Evolutionary conservation across 331 rosid species (phyloP), one percentile per base, ranked within the genome.

Genomic region (Malus hybrid): DNA sequence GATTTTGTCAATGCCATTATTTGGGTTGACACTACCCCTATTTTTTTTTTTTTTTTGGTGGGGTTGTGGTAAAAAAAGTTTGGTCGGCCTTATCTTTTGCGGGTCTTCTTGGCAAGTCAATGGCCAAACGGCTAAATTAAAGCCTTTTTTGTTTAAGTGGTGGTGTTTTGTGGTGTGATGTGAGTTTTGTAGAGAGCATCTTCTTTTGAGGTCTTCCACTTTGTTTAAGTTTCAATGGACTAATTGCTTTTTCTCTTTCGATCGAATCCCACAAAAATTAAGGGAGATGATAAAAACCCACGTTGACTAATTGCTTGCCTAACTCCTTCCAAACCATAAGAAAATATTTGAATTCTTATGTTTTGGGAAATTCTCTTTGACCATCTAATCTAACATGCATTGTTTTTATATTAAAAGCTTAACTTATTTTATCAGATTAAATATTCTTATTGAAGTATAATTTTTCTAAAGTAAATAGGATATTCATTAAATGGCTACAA

Each of bases 201-300:
- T 65, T 54, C 79, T 65, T 65, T 65, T 70, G 50, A 54, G 36
- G 73, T 65, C 48, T 66, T 65, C 73, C 66, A 44, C 31, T 66
- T 72, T 60, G 64, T 66, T 61, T 5, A 18, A 6, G 4, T 19
- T 18, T 73, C 34, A 65, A 28, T 13, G 72, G 5, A 71, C 24
- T 62, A 44, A 24, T 56, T 72, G n/a, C 66, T 50, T 28, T 64
- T 24, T 16, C 59, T 78, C 68, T 52, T 36, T 64, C 50, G 67
- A 62, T 63, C 33, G 67, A 63, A 64, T 78, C 44, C 32, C 67
- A 62, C 13, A 16, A 32, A 42, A 46, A 74, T 7, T 19, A 34
- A 6, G 59, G 55, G 7, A 44, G 55, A 13, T 69, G 42, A 69
- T 27, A 7, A 24, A 57, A 57, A 20, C 63, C 63, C 12, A 57